Conservation (phyloP, 768 basidiomycete species). For the Amanita pallidorosea region DNA sequence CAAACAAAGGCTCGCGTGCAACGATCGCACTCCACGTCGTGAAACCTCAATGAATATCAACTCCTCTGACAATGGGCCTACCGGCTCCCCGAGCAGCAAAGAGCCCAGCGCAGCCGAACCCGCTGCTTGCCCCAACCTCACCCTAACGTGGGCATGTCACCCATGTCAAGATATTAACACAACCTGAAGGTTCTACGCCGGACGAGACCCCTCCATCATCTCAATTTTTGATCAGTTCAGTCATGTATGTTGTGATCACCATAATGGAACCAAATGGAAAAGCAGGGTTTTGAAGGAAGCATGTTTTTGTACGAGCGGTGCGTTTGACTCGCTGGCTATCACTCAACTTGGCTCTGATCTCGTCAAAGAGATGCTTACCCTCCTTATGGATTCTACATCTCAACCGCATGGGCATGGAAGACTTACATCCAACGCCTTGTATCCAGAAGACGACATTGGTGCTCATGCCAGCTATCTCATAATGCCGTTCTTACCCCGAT, state of each 20-base stretch:
- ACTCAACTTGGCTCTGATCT: conserved; percentile 7
- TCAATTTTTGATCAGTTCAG: conserved; percentile 84
- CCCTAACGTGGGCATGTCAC: conserved; percentile 43
- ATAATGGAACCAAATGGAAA: conserved; percentile 67
- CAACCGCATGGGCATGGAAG: conserved; percentile 72
- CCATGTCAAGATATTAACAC: conserved; percentile 54
- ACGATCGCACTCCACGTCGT: conserved; percentile 19
- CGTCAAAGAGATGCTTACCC: conserved; percentile 57
- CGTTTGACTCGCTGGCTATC: conserved; percentile 13
- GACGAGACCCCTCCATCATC: conserved; percentile 67
- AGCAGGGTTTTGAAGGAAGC: conserved; percentile 77
- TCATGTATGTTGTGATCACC: conserved; percentile 75
- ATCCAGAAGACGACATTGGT: conserved; percentile 70
- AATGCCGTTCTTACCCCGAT: conserved; percentile 62
- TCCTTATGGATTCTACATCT: conserved; percentile 78
- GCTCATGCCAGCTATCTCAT: conserved; percentile 56
- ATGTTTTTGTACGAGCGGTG: conserved; percentile 86
- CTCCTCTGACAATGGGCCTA: not conserved
- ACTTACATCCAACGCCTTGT: conserved; percentile 64
- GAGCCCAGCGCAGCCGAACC: conserved; percentile 11
- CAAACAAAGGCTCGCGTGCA: conserved; percentile 7
- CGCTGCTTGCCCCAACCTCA: conserved; percentile 8
- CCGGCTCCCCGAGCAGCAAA: conserved; percentile 8
- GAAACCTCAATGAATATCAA: conserved; percentile 2
- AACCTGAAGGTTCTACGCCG: conserved; percentile 76